A percentile compares a stretch with the other conserved stretches of the same genome.
Evolutionary conservation across 257 asterid genomes (phyloP).

Genomic region (Vinca minor): DNA sequence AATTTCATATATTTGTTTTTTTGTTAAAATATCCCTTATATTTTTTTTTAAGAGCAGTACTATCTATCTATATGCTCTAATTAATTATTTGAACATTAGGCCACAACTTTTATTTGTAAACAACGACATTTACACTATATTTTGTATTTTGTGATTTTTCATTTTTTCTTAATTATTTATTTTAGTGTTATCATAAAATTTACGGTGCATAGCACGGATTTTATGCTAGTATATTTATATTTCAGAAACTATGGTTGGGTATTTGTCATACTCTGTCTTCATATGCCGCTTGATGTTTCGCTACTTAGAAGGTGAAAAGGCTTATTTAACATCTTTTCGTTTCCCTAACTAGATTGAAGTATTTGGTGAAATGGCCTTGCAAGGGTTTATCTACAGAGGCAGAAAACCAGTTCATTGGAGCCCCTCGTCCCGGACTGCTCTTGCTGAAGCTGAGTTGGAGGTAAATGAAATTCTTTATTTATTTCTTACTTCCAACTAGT

Average conservation of each 20-base stretch:
- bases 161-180: too few relatives aligned
- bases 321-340: constrained; percentile 6
- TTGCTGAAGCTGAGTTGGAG: constrained; percentile 99
- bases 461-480: constrained; percentile 28
- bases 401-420: constrained; percentile 99
- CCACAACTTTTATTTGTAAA: too few relatives aligned
- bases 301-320: background rate
- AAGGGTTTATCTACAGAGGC: constrained; percentile 89
- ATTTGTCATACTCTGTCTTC: background rate
- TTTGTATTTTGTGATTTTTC: too few relatives aligned
- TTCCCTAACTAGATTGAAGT: constrained; percentile 69
- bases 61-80: too few relatives aligned
- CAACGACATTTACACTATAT: too few relatives aligned
- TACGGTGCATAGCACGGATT: too few relatives aligned
- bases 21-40: too few relatives aligned
- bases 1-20: too few relatives aligned
- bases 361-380: constrained; percentile 83
- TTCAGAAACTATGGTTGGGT: background rate
- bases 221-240: too few relatives aligned
- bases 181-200: too few relatives aligned
- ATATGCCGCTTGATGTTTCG: background rate
- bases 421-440: constrained; percentile 96
- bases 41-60: too few relatives aligned
- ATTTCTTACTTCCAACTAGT: background rate
- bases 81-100: too few relatives aligned